Evolutionary conservation across 1,284 basidiomycete genomes (phyloP), one percentile per base, ranked within the genome.

Genomic region (Cryptococcus amylolentus): DNA sequence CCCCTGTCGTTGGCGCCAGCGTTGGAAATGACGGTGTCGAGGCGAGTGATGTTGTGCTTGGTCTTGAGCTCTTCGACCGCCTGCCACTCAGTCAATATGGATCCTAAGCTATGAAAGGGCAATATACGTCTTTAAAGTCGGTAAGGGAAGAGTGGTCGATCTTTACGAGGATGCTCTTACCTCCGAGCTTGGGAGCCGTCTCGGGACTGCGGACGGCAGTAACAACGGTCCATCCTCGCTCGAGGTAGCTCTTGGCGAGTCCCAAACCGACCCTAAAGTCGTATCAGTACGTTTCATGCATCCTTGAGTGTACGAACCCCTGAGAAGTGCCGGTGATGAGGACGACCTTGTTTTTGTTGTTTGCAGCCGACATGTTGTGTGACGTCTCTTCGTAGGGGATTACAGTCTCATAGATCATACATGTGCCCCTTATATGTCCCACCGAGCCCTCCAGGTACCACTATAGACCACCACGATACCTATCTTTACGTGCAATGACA

Each of bases 11-110:
- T 23, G 41, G 61, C 44, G 35, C 54, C 65, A 10, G 65, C 62
- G 45, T 66, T 66, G 28, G 62, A 60, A 31, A 66, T 55, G 31
- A 55, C 58, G 26, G 64, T 52, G 42, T 63, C 62, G 39, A 66
- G 26, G 14, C 49, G 57, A 26, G 46, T 20, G 31, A 62, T 57
- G 8, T 58, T 58, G 10, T 61, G 40, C 43, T 56, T 45, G 26
- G 20, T 20, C 28, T 60, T 55, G 23, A 66, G 49, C 49, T 59
- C 49, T 39, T 54, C 50, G n/a, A 60, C 55, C 1, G 58, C 61
- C 60, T 62, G 40, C 31, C 23, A 23, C 23, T 23, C 23, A 23
- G 23, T 23, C 23, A 23, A 3, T 23, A 23, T 23, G 23, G 23
- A 23, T 23, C 23, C 2, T 3, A 23, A 23, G 23, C 23, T 23